Conservation (phyloP, 352 stramenopile species). For the Pythium brassicae region DNA sequence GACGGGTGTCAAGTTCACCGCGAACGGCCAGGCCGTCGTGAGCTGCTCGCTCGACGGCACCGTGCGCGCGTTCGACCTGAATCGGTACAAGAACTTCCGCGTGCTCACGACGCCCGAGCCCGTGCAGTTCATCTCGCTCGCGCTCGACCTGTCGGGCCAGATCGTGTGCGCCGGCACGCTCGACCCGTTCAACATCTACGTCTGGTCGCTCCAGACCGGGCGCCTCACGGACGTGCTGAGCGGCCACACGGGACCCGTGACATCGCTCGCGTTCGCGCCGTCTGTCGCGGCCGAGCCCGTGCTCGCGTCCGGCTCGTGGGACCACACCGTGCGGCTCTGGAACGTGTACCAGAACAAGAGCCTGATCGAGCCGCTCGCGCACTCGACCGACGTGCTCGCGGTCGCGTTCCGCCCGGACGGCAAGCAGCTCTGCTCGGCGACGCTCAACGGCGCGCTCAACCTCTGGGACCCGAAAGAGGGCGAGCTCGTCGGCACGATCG, state of each 20-base stretch:
- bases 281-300: constrained; percentile 74
- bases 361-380: constrained; percentile 94
- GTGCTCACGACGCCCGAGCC: constrained; percentile 96
- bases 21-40: constrained; percentile 91
- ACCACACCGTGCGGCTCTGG: constrained; percentile 98
- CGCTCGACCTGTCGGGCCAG: constrained; percentile 96
- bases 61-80: constrained; percentile 97
- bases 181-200: constrained; percentile 97
- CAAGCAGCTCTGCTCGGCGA: constrained; percentile 94
- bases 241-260: constrained; percentile 97
- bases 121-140: constrained; percentile 97
- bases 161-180: constrained; percentile 93
- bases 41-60: constrained; percentile 98
- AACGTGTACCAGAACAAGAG: constrained; percentile 97
- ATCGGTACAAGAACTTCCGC: constrained; percentile 99
- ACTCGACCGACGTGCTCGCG: constrained; percentile 95
- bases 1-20: constrained; percentile 94
- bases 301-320: constrained; percentile 97
- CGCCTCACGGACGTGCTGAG: constrained; percentile 97
- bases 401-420: constrained; percentile 96
- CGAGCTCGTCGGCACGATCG: constrained; percentile 94
- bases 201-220: constrained; percentile 97
- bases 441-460: constrained; percentile 94
- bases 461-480: constrained; percentile 97
- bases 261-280: constrained; percentile 90